Base-by-base conservation (phyloP, 1,284 basidiomycete species). In the Malassezia restricta region DNA sequence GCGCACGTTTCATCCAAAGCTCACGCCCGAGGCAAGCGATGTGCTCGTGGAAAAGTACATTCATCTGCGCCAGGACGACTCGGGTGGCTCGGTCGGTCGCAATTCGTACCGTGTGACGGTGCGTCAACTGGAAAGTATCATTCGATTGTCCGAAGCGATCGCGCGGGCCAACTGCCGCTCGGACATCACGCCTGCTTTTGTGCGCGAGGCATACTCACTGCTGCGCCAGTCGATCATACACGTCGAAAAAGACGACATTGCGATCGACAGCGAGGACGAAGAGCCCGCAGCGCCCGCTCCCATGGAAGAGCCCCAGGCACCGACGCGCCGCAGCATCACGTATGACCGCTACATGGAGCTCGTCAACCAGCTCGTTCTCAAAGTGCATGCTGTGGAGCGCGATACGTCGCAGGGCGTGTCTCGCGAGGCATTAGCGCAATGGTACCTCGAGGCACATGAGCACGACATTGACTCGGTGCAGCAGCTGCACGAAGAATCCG, bases 241-340 rank as follows among this genome's bases (percentile, higher is more conserved):
- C 68, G 92, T 99, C 59, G 94, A 98, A 74, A 90, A 96, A 75
- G 94, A 99, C 70, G 92, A 98, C 66, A 85, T 99, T 68, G 88
- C 91, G 71, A 87, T 98, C 68, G 89, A 94, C 58, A 15, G 11
- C 15, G 90, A 94, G 68, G 88, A 90, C 14, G 59, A 64, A 33
- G 47, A 43, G 12, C 15, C 40, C 1, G 33, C 6, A 6, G 39
- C 29, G 35, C 33, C 33, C 11, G 33, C 33, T 12, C 11, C 11
- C 15, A 15, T 40, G 40, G 40, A 15, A 20, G 81, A 86, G 91
- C 81, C 11, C 5, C 33, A 35, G 15, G 33, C 33, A 35, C 33
- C 33, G 11, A 35, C 33, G 11, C 11, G 33, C 11, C 79, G 28
- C 31, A 43, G 86, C 51, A 95, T 99, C 76, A 87, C 89, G 9